A percentile compares a stretch with the other conserved stretches of the same genome.
Conservation (phyloP, 108 stramenopile genomes). For the Cyclotella baltica region DNA sequence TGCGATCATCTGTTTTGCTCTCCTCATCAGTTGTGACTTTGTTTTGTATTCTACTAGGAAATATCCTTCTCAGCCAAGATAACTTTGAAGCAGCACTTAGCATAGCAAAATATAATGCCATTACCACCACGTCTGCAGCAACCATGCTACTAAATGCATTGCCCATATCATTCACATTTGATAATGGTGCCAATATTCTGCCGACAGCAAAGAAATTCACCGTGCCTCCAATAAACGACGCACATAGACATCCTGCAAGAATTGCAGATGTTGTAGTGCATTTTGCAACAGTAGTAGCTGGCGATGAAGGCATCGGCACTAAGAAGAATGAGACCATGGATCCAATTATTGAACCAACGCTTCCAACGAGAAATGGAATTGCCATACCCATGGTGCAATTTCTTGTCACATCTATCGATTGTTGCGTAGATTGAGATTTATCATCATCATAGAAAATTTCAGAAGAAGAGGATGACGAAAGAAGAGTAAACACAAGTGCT, state of each 20-base stretch:
- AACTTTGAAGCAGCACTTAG: constrained; percentile 61
- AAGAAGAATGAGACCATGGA: constrained; percentile 33
- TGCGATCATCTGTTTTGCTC: neutral
- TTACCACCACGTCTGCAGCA: constrained; percentile 78
- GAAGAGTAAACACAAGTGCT: constrained; percentile 65
- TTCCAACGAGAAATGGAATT: constrained; percentile 32
- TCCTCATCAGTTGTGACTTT: neutral
- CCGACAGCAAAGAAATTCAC: constrained; percentile 80
- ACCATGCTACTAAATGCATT: constrained; percentile 69
- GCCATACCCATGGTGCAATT: constrained; percentile 33
- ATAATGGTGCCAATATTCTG: constrained; percentile 35
- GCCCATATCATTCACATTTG: constrained; percentile 13
- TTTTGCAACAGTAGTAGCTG: neutral
- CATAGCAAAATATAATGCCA: constrained; percentile 77
- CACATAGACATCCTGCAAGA: constrained; percentile 69
- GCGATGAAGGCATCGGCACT: constrained; percentile 6
- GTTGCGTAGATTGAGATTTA: constrained; percentile 19
- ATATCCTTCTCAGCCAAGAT: constrained; percentile 26
- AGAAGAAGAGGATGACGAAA: constrained; percentile 31
- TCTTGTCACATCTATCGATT: neutral
- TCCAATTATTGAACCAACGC: constrained; percentile 40
- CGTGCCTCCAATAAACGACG: constrained; percentile 79
- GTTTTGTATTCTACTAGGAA: constrained; percentile 9
- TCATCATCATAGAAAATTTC: neutral
- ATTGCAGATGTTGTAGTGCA: constrained; percentile 15